Evolutionary conservation across 805 yeast genomes (phyloP), one percentile per base, ranked within the genome.

Genomic region (Pichia membranifaciens): DNA sequence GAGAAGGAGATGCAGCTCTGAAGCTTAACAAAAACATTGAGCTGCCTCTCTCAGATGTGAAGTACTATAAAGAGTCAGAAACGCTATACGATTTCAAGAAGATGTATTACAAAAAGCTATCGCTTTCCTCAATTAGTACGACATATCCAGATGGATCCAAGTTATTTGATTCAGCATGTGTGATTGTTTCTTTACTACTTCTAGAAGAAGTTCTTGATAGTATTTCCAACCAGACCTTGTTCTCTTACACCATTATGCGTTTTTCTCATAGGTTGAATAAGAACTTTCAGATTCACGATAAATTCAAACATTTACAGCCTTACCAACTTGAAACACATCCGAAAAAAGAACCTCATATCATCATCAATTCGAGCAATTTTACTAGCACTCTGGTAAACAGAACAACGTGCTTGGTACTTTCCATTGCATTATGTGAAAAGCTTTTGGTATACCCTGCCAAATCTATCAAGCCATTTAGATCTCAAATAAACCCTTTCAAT

Each of bases 371-470:
- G 5, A 61, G 67, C 16, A 55, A 57, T 43, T 54, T 73, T 6
- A 58, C 63, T 31, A 56, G 74, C 2, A 49, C 58, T 9, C 59
- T 72, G 32, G 52, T 69, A 18, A 51, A 62, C 42, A 58, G 63
- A 9, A 47, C 61, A 9, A 59, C 70, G 0, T 33, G 48, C 18
- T 46, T 56, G 4, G 48, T 67, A 6, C 54, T 64, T 25, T 63
- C 67, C 31, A 58, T 62, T 3, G 52, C 65, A 1, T 55, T 57
- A 20, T 61, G 74, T 36, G 53, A 60, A 7, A 58, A 60, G 6
- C 54, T 73, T 39, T 57, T 74, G 34, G 48, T 69, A 31, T 70
- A 74, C 52, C 60, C 61, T 35, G 68, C 70, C 48, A 66, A 43
- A 49, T 53, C 50, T 8, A 23, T 46, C 10, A 37, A 35, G 15